Base-by-base conservation (phyloP, 805 yeast genomes). In the Candida anglica region DNA sequence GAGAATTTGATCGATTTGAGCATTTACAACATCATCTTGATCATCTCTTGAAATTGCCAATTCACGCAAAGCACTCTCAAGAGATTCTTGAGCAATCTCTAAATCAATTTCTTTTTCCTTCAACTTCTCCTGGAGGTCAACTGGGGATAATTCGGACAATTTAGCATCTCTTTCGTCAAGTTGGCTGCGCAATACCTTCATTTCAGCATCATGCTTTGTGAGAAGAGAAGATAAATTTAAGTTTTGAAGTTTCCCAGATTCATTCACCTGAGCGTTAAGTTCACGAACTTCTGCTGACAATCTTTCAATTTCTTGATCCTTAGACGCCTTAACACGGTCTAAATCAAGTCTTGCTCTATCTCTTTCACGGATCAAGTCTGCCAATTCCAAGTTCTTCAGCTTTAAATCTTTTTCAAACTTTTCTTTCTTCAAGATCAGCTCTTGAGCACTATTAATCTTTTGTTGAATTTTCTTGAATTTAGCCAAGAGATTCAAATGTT, bases 401-500 rank as follows among this genome's bases (percentile, higher is more conserved):
- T 86, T 87, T 56, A 87, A 64, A 39, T 88, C 96, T 36, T 84
- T 73, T 47, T 88, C 96, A 23, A 84, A 61, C 51, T 77, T 77
- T 50, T 88, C 96, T 44, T 88, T 78, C 58, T 79, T 83, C 42
- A 83, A 83, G 42, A 88, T 75, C 0, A 95, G 84, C 60, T 88
- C 96, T 54, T 87, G 95, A 8, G 96, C 96, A 44, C 77, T 70
- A 10, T 88, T 82, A 3, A 93, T 94, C 59, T 85, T 86, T 45
- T 86, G 85, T 60, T 87, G 94, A 30, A 81, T 71, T 46, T 82
- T 80, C 54, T 89, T 88, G 53, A 81, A 81, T 52, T 81, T 82
- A 33, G 83, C 71, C 52, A 89, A 70, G 36, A 88, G 61, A 42
- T 80, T 83, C 50, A 89, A 69, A 53, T 89, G 96, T 59, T 89